These are phyloP conservation scores for Physcomitrellopsis africana DNA, from an alignment of 225 moss, liverwort and hornwort species.

Conservation along the genomic window DNA sequence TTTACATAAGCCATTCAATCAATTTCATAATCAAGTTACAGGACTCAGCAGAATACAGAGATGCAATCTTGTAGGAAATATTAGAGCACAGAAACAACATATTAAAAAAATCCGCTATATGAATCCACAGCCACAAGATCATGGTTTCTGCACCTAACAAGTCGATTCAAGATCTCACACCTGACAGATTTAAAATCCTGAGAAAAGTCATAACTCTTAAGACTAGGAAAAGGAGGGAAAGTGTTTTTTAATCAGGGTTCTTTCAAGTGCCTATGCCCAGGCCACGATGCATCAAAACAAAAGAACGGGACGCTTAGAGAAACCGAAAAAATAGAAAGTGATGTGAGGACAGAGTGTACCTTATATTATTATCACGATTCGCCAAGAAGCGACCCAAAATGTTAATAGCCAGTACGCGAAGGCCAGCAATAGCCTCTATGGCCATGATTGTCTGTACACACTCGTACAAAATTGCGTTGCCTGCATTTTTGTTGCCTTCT, in stretches of 20 bases:
- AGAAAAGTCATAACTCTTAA: neutral
- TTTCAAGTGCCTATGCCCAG: neutral
- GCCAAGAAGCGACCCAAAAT: slow-evolving; percentile 95
- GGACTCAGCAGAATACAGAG: slow-evolving; percentile 13
- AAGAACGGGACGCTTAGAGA: neutral
- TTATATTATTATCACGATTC: slow-evolving; percentile 93
- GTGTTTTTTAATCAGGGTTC: neutral
- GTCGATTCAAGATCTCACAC: slow-evolving; percentile 12
- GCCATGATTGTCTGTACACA: slow-evolving; percentile 98
- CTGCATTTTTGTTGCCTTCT: slow-evolving; percentile 92
- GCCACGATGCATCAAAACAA: slow-evolving; percentile 1
- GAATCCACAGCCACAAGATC: neutral
- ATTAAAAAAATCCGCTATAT: neutral
- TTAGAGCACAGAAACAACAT: slow-evolving; percentile 5
- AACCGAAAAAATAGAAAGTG: neutral
- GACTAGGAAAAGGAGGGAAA: neutral
- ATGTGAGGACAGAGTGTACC: slow-evolving; percentile 43
- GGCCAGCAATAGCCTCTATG: slow-evolving; percentile 93
- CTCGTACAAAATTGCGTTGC: slow-evolving; percentile 97
- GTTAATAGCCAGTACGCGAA: slow-evolving; percentile 89
- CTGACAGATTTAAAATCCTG: slow-evolving; percentile 9
- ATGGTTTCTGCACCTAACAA: slow-evolving; percentile 15
- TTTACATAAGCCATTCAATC: slow-evolving; percentile 26
- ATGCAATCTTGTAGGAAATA: neutral
- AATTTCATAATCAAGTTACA: slow-evolving; percentile 23